A percentile compares a stretch with the other conserved stretches of the same genome.
Evolutionary conservation across 108 stramenopile species (phyloP).

Genomic region (Nitzschia sp.): DNA sequence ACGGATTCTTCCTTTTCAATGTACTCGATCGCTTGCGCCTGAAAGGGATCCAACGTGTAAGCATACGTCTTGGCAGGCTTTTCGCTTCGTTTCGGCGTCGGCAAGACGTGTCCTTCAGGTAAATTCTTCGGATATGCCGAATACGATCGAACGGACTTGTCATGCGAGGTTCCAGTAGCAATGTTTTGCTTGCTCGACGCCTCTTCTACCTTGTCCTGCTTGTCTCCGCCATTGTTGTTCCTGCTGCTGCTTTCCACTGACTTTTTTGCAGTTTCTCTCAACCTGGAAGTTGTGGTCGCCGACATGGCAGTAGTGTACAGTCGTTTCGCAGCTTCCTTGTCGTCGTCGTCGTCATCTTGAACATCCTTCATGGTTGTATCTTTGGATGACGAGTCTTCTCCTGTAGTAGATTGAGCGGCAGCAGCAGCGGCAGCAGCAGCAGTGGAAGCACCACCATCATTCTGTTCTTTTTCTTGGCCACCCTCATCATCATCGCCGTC

Average conservation of each 20-base stretch:
- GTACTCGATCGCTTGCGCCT: conserved; percentile 87
- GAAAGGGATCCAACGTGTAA: conserved; percentile 97
- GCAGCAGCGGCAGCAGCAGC: not conserved
- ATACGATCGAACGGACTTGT: conserved; percentile 84
- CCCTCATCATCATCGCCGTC: conserved; percentile 75
- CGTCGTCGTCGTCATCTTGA: not conserved
- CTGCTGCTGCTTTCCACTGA: conserved; percentile 12
- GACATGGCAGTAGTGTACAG: conserved; percentile 39
- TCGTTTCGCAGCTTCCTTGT: conserved; percentile 19
- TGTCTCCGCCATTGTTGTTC: not conserved
- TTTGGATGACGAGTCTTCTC: conserved; percentile 10
- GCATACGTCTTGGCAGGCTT: conserved; percentile 93
- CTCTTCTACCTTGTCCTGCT: conserved; percentile 19
- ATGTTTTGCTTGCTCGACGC: conserved; percentile 53
- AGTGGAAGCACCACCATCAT: not conserved
- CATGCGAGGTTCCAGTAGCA: conserved; percentile 84
- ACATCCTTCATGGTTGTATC: conserved; percentile 14
- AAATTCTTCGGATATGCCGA: conserved; percentile 75
- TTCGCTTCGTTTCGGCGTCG: conserved; percentile 35
- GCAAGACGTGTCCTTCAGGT: conserved; percentile 34
- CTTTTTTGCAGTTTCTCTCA: not conserved
- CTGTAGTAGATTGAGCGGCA: not conserved
- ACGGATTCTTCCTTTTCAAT: conserved; percentile 95
- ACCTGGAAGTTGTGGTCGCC: conserved; percentile 31
- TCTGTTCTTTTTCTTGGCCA: conserved; percentile 6